phyloP scores from a whole-genome alignment of 1,284 basidiomycete genomes.

The Ganoderma lucidum region DNA sequence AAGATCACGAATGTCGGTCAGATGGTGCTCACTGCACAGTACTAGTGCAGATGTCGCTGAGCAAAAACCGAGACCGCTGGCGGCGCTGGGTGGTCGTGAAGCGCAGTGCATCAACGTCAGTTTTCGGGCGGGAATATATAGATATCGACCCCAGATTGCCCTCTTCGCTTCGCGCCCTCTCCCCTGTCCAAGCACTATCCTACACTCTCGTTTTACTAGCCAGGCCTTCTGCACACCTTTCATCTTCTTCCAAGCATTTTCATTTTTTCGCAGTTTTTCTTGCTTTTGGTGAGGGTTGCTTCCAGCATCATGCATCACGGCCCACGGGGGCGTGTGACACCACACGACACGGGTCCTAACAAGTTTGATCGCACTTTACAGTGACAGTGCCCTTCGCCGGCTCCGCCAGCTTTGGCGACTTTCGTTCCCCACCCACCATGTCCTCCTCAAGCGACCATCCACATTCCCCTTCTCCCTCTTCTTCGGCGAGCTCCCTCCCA shows the following conservation, averaged over 20 bases:
- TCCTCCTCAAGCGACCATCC: constrained; percentile 19
- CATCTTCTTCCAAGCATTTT: not conserved
- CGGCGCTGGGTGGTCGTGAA: constrained; percentile 16
- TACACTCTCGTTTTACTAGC: constrained; percentile 23
- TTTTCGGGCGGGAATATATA: constrained; percentile 13
- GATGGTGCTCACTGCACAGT: not conserved
- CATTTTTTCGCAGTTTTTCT: not conserved
- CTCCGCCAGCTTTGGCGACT: constrained; percentile 15
- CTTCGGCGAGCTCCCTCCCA: not conserved
- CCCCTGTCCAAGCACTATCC: constrained; percentile 12
- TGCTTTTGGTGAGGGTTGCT: not conserved
- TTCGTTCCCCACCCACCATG: constrained; percentile 21
- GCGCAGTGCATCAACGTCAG: constrained; percentile 27
- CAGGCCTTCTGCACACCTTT: not conserved
- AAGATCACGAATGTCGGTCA: not conserved
- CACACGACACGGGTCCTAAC: constrained; percentile 8
- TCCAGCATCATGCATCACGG: constrained; percentile 7
- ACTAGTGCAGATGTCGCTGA: not conserved
- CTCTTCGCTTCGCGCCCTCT: constrained; percentile 17
- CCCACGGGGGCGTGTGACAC: constrained; percentile 14
- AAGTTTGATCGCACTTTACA: not conserved
- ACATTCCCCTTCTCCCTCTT: constrained; percentile 4
- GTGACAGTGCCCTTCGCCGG: not conserved
- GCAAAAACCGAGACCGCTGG: not conserved
- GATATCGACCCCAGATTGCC: constrained; percentile 8